Evolutionary conservation across 352 stramenopile genomes (phyloP).

Genomic region (Globisporangium orthogonon): DNA sequence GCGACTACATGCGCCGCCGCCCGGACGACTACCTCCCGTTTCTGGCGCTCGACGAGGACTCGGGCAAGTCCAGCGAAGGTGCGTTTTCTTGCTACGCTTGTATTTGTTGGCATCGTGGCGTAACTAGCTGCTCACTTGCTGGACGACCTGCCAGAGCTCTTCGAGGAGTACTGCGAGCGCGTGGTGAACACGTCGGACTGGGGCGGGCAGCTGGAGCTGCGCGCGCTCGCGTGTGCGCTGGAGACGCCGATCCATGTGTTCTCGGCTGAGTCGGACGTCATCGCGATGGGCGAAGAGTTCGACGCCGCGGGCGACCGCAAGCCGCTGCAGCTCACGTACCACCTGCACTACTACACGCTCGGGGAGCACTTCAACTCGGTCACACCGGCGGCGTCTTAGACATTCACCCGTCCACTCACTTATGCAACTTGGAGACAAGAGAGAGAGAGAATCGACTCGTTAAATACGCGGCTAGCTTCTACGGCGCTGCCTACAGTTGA

Average conservation of each 20-base stretch:
- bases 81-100: not conserved
- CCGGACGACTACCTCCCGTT: slow-evolving; percentile 92
- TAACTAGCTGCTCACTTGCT: too few species aligned
- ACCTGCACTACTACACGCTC: slow-evolving; percentile 98
- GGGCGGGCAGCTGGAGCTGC: slow-evolving; percentile 96
- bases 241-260: slow-evolving; percentile 91
- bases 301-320: slow-evolving; percentile 27
- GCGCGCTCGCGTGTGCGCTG: slow-evolving; percentile 86
- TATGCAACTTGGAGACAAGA: not conserved
- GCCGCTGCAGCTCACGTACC: slow-evolving; percentile 91
- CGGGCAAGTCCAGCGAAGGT: slow-evolving; percentile 28
- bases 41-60: slow-evolving; percentile 62
- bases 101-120: not conserved
- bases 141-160: slow-evolving; percentile 35
- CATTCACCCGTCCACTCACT: too few species aligned
- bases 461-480: not conserved
- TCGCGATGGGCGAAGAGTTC: slow-evolving; percentile 90
- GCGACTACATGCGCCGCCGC: slow-evolving; percentile 76
- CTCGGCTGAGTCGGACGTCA: slow-evolving; percentile 74
- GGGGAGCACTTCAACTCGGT: slow-evolving; percentile 99
- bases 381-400: slow-evolving; percentile 5
- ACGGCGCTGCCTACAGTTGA: slow-evolving; percentile 1
- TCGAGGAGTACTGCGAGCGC: slow-evolving; percentile 89
- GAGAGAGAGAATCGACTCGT: not conserved
- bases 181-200: slow-evolving; percentile 92